A percentile compares a stretch with the other conserved stretches of the same genome.
Evolutionary conservation across 495 filamentous ascomycete species (phyloP).

Genomic region (Lasiosphaeria hispida): DNA sequence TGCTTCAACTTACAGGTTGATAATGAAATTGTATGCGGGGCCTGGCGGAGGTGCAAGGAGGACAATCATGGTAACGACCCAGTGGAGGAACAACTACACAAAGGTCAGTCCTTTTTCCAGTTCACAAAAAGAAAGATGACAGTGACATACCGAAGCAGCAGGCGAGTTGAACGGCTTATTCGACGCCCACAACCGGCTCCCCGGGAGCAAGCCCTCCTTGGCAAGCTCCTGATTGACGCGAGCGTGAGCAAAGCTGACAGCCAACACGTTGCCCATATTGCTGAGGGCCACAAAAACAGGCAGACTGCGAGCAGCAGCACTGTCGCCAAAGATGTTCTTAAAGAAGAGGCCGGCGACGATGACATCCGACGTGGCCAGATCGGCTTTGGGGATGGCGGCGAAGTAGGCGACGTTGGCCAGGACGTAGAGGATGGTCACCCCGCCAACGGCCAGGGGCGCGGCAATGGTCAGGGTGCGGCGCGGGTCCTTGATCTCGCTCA

Average conservation of each 20-base stretch:
- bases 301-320: conserved; percentile 41
- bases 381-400: conserved; percentile 39
- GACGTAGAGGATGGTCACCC: conserved; percentile 60
- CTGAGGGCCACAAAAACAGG: conserved; percentile 60
- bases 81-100: conserved; percentile 47
- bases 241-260: conserved; percentile 51
- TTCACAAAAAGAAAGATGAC: conserved; percentile 38
- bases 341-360: conserved; percentile 50
- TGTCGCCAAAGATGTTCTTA: conserved; percentile 42
- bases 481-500: conserved; percentile 60
- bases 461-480: conserved; percentile 60
- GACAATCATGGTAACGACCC: conserved; percentile 48
- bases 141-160: conserved; percentile 36
- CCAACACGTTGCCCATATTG: conserved; percentile 58
- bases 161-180: conserved; percentile 59
- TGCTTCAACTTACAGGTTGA: conserved; percentile 36
- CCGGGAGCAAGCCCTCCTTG: conserved; percentile 63
- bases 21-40: conserved; percentile 45
- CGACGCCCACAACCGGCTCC: conserved; percentile 47
- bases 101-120: conserved; percentile 35
- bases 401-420: conserved; percentile 65
- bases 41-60: conserved; percentile 50
- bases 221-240: conserved; percentile 69
- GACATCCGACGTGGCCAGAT: conserved; percentile 51
- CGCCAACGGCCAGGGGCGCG: conserved; percentile 56